Percentiles rank a stretch among this genome's conserved stretches.
Conservation (phyloP, 208 protist species). For the Crithidia mellificae region DNA sequence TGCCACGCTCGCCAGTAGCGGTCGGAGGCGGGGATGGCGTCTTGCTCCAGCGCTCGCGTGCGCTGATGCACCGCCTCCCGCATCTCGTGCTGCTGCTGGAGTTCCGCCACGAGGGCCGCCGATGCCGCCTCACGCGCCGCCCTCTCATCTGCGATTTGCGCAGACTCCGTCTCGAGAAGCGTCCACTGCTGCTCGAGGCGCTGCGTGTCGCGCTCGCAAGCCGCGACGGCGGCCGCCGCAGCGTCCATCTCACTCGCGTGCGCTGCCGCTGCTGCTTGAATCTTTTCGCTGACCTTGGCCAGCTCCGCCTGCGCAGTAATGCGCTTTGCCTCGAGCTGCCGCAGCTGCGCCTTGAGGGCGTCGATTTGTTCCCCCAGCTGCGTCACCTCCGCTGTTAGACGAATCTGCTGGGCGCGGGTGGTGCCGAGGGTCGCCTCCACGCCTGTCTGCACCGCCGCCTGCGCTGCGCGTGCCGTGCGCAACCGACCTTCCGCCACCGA, state of each 20-base stretch:
- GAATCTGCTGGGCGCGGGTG: slow-evolving; percentile 14
- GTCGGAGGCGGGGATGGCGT: slow-evolving; percentile 20
- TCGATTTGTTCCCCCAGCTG: slow-evolving; percentile 7
- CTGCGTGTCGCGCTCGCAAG: not conserved
- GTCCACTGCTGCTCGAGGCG: not conserved
- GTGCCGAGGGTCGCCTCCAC: slow-evolving; percentile 19
- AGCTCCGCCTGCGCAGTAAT: not conserved
- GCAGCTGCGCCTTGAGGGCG: slow-evolving; percentile 33
- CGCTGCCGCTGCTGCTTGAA: slow-evolving; percentile 2
- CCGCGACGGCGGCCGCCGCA: slow-evolving; percentile 1
- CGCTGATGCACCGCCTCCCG: slow-evolving; percentile 12
- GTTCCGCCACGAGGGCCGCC: not conserved
- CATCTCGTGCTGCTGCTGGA: not conserved
- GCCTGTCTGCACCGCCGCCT: slow-evolving; percentile 9
- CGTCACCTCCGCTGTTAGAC: slow-evolving; percentile 18
- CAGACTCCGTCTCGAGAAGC: slow-evolving; percentile 1
- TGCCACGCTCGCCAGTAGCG: slow-evolving; percentile 23
- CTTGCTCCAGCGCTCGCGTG: slow-evolving; percentile 15
- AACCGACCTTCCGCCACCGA: not conserved
- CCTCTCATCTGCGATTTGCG: not conserved
- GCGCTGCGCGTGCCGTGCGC: not conserved
- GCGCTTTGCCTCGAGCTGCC: slow-evolving; percentile 32
- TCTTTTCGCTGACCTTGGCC: not conserved
- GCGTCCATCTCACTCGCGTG: slow-evolving; percentile 11
- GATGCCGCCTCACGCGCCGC: not conserved